A percentile compares a stretch with the other conserved stretches of the same genome.
These are phyloP conservation scores for Zelopaecilomyces penicillatus DNA, from an alignment of 2,329 filamentous ascomycete genomes.

Conservation along the genomic window DNA sequence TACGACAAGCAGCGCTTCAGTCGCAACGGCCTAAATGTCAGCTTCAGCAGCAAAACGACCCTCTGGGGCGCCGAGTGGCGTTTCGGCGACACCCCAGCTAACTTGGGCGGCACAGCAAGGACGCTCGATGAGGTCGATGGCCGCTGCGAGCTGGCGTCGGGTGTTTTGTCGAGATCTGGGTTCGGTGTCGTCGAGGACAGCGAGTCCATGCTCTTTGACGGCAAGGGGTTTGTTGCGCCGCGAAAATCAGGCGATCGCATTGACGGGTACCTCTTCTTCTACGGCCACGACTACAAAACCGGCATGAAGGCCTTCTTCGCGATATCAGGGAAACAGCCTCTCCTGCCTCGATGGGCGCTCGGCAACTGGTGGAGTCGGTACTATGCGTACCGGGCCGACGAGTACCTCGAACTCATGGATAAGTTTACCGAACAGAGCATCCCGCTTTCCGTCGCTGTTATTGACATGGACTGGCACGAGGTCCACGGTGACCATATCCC, in stretches of 20 bases:
- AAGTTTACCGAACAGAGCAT: conserved; percentile 41
- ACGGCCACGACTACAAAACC: conserved; percentile 46
- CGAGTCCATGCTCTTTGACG: conserved; percentile 47
- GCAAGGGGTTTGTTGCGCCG: conserved; percentile 41
- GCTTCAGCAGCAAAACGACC: conserved; percentile 32
- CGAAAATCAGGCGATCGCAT: conserved; percentile 38
- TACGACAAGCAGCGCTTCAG: conserved; percentile 52
- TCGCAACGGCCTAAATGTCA: conserved; percentile 37
- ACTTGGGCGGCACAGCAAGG: conserved; percentile 40
- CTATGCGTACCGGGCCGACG: conserved; percentile 45
- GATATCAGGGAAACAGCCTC: conserved; percentile 47
- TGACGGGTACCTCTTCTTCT: conserved; percentile 53
- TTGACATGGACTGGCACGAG: conserved; percentile 61
- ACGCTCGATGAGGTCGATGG: conserved; percentile 49
- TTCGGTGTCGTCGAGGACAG: conserved; percentile 47
- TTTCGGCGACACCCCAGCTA: conserved; percentile 36
- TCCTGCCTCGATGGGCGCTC: conserved; percentile 48
- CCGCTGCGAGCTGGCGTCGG: conserved; percentile 37
- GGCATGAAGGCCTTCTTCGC: conserved; percentile 47
- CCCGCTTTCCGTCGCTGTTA: conserved; percentile 49
- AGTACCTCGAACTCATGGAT: conserved; percentile 51
- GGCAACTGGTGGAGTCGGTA: conserved; percentile 62
- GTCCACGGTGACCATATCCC: conserved; percentile 25
- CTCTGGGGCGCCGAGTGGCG: conserved; percentile 26
- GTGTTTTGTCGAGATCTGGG: conserved; percentile 42